Evolutionary conservation across 2,329 filamentous ascomycete species (phyloP).

Genomic region (Fragosphaeria purpurea): DNA sequence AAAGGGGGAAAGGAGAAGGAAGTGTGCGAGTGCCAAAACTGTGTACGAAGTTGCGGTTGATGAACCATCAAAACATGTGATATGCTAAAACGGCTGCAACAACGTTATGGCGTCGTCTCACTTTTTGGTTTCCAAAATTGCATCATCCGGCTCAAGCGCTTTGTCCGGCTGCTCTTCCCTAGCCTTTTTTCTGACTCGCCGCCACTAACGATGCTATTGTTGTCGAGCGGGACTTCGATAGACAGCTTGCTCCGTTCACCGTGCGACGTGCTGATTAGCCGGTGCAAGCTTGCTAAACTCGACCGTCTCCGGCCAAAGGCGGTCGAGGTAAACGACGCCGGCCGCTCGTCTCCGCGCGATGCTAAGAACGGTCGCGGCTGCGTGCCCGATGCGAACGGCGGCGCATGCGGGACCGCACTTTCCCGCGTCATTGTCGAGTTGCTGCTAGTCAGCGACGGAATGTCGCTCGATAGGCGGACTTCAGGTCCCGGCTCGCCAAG

Average conservation of each 20-base stretch:
- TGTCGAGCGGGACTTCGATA: constrained; percentile 51
- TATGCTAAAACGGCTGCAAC: background rate
- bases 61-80: background rate
- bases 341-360: constrained; percentile 42
- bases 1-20: background rate
- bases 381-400: constrained; percentile 30
- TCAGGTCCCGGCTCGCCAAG: constrained; percentile 68
- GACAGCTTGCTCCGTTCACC: constrained; percentile 67
- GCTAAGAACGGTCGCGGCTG: constrained; percentile 39
- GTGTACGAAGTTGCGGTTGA: background rate
- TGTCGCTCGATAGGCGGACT: constrained; percentile 56
- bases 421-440: constrained; percentile 68
- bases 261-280: constrained; percentile 64
- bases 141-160: constrained; percentile 63
- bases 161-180: constrained; percentile 52
- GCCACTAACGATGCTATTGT: constrained; percentile 8
- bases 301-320: constrained; percentile 61
- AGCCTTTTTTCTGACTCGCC: constrained; percentile 45
- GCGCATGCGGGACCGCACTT: constrained; percentile 38
- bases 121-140: constrained; percentile 66
- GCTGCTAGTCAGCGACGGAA: constrained; percentile 65
- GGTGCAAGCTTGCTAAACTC: constrained; percentile 66
- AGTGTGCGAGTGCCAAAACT: no score
- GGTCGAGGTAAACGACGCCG: constrained; percentile 50
- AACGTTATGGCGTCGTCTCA: constrained; percentile 1